phyloP scores from a whole-genome alignment of 208 protist species.

The Leishmania turanica region DNA sequence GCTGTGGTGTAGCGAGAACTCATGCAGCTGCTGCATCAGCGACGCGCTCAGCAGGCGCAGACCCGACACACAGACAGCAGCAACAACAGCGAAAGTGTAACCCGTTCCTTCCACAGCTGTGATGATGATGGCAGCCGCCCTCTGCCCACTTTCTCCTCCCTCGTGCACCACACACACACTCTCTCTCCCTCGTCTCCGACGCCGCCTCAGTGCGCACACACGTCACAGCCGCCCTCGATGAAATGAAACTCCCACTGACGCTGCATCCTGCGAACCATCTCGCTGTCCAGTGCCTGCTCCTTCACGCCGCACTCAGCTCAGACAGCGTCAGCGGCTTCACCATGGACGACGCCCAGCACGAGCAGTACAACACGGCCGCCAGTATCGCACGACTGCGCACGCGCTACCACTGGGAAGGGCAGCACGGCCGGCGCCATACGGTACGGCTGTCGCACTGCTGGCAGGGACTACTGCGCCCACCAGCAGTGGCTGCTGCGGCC shows the following conservation, averaged over 20 bases:
- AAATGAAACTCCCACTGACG: slow-evolving; percentile 44
- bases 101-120: background rate
- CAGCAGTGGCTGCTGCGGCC: background rate
- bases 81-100: background rate
- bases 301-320: slow-evolving; percentile 41
- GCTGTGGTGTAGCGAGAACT: background rate
- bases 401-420: slow-evolving; percentile 2
- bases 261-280: slow-evolving; percentile 64
- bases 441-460: background rate
- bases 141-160: background rate
- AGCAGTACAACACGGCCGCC: background rate
- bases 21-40: background rate
- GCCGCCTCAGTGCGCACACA: background rate
- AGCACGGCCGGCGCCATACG: background rate
- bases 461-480: background rate
- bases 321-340: slow-evolving; percentile 1
- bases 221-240: background rate
- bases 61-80: background rate
- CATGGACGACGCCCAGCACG: background rate
- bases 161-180: too few relatives aligned
- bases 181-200: too few relatives aligned
- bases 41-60: background rate
- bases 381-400: slow-evolving; percentile 3
- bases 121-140: background rate
- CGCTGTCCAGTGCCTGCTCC: slow-evolving; percentile 65